Evolutionary conservation across 495 filamentous ascomycete species (phyloP).

Genomic region (Aspergillus egyptiacus): DNA sequence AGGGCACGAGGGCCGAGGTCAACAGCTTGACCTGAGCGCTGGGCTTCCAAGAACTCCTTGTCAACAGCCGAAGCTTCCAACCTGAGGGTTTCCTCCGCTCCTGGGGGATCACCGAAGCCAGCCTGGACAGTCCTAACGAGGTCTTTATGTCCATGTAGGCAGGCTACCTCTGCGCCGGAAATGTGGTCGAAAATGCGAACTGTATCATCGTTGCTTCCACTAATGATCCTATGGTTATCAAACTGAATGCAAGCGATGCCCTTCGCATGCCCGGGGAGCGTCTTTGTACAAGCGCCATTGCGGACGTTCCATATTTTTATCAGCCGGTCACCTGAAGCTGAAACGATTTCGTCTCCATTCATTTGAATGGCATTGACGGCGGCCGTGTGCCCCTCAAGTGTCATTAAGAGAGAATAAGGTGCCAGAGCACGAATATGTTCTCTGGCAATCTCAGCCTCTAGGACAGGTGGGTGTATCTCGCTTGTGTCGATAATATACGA

Average conservation of each 20-base stretch:
- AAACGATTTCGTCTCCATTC: constrained; percentile 78
- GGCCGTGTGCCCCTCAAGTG: constrained; percentile 73
- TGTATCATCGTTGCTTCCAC: constrained; percentile 89
- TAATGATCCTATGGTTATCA: constrained; percentile 93
- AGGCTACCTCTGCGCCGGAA: constrained; percentile 81
- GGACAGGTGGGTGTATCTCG: constrained; percentile 39
- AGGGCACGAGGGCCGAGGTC: constrained; percentile 33
- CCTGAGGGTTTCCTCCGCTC: constrained; percentile 63
- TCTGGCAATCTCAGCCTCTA: constrained; percentile 38
- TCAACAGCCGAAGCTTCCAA: constrained; percentile 69
- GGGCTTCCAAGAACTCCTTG: constrained; percentile 62
- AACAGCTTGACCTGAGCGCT: constrained; percentile 51
- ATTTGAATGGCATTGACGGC: constrained; percentile 97
- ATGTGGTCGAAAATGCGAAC: constrained; percentile 88
- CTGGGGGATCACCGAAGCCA: constrained; percentile 82
- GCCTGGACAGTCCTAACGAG: constrained; percentile 94
- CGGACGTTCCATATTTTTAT: constrained; percentile 93
- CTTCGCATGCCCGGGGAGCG: constrained; percentile 81
- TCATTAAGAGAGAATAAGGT: constrained; percentile 72
- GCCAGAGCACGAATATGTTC: constrained; percentile 33
- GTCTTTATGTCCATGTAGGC: constrained; percentile 68
- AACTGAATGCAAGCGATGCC: constrained; percentile 98
- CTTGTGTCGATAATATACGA: constrained; percentile 50
- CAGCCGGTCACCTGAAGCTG: constrained; percentile 84
- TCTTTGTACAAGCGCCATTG: constrained; percentile 65